Base-by-base conservation (phyloP, 176 grass and related monocot genomes). In the Phragmites australis region DNA sequence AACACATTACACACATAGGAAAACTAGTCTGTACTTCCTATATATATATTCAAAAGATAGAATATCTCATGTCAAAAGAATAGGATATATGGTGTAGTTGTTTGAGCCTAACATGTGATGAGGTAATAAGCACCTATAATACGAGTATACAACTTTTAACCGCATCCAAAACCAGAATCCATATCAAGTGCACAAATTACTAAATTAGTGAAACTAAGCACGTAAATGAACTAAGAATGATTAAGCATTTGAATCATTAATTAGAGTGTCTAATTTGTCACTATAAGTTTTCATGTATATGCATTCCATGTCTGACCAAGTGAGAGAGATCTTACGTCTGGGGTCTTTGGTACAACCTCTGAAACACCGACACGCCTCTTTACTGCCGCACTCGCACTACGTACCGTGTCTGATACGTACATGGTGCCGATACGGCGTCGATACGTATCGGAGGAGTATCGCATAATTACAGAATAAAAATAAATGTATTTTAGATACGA, bases 271-370 rank as follows among this genome's bases (percentile, higher is more conserved):
- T 40, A 45, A 27, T 11, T 46, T 6, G 8, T 61, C 31, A 32
- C 54, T 50, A 41, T 58, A 25, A 26, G 8, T 52, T 37, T 65
- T 61, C 19, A 43, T 54, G 49, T 3, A 78, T 21, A 46, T 74
- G 40, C 19, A 41, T 42, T 73, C 18, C 15, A 41, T 9, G 42
- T 22, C 41, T 70, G 8, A 76, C 49, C 56, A 42, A 70, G n/a
- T 45, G 5, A 71, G 19, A 74, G 67, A 82, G 77, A 51, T 22
- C 86, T 93, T 82, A 97, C 94, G 0, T 90, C 75, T 31, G 94
- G 89, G 8, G 72, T 88, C 81, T 97, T 97, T 32, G 59, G n/a
- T 37, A 37, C 34, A 2, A 5, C 34, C 34, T 37, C 34, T 37
- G 34, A 37, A 37, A 37, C 34, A 37, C 34, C 34, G 34, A 37